A percentile compares a stretch with the other conserved stretches of the same genome.
These are phyloP conservation scores for Neoboletus magnificus DNA, from an alignment of 768 basidiomycete genomes.

Conservation along the genomic window DNA sequence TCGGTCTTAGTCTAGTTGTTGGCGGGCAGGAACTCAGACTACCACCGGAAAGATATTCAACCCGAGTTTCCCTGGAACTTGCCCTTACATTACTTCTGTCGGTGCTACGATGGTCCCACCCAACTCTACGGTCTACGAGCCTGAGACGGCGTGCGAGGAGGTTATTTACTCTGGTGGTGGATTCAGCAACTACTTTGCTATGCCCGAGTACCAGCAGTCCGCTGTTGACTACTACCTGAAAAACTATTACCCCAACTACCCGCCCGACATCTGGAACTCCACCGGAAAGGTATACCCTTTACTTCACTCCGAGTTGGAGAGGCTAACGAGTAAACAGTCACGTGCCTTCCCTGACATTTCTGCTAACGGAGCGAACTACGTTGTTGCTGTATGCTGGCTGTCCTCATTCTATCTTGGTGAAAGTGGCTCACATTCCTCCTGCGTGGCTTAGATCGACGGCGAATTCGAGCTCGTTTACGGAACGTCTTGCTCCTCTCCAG, in stretches of 20 bases:
- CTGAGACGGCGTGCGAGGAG: constrained; percentile 30
- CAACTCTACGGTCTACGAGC: constrained; percentile 25
- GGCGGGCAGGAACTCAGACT: constrained; percentile 25
- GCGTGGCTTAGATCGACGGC: constrained; percentile 31
- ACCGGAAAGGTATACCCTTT: constrained; percentile 15
- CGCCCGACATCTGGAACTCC: constrained; percentile 24
- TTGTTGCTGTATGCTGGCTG: constrained; percentile 14
- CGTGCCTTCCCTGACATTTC: constrained; percentile 37
- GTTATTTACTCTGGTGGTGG: constrained; percentile 15
- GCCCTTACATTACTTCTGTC: constrained; percentile 45
- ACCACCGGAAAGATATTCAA: constrained; percentile 34
- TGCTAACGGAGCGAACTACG: constrained; percentile 34
- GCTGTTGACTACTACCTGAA: constrained; percentile 32
- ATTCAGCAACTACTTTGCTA: constrained; percentile 27
- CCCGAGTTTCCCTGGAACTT: constrained; percentile 42
- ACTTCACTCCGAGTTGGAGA: constrained; percentile 21
- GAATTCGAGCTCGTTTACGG: constrained; percentile 33
- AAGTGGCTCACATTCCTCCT: background rate
- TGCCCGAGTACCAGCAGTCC: constrained; percentile 38
- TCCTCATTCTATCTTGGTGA: background rate
- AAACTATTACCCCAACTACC: constrained; percentile 28
- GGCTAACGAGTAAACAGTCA: constrained; percentile 35
- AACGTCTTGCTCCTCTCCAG: constrained; percentile 34
- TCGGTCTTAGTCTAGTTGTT: background rate
- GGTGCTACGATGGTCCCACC: constrained; percentile 47